These are phyloP conservation scores for Penicillium maclennaniae DNA, from an alignment of 495 filamentous ascomycete genomes.

Conservation along the genomic window DNA sequence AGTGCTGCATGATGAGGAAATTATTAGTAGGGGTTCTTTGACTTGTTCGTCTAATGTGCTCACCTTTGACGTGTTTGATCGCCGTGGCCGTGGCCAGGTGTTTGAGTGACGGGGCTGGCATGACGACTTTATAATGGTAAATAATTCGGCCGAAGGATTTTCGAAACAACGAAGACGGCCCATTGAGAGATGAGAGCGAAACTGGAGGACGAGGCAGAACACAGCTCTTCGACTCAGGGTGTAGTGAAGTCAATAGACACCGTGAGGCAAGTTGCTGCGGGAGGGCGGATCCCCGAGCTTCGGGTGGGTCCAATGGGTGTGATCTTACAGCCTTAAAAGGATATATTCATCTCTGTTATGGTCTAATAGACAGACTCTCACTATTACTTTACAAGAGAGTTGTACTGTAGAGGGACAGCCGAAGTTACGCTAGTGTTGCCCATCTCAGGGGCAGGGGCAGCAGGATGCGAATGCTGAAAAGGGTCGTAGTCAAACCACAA, in stretches of 20 bases:
- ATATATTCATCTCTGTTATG: not conserved
- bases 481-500: not conserved
- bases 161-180: constrained; percentile 13
- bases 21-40: not conserved
- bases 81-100: constrained; percentile 43
- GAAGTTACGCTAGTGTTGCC: not conserved
- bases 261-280: not conserved
- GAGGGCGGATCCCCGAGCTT: constrained; percentile 1
- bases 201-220: not conserved
- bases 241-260: not conserved
- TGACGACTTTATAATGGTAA: constrained; percentile 20
- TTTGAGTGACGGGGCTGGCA: constrained; percentile 41
- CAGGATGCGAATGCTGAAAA: not conserved
- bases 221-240: not conserved
- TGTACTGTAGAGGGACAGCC: too few species aligned
- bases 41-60: constrained; percentile 5
- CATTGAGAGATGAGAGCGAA: constrained; percentile 5
- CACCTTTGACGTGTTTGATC: constrained; percentile 45
- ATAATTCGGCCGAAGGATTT: constrained; percentile 7
- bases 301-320: not conserved
- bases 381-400: not conserved
- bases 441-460: not conserved
- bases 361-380: not conserved
- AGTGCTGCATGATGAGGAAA: constrained; percentile 37
- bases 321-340: not conserved